Evolutionary conservation across 176 grass and related monocot genomes (phyloP).

Genomic region (Musa schizocarpa): DNA sequence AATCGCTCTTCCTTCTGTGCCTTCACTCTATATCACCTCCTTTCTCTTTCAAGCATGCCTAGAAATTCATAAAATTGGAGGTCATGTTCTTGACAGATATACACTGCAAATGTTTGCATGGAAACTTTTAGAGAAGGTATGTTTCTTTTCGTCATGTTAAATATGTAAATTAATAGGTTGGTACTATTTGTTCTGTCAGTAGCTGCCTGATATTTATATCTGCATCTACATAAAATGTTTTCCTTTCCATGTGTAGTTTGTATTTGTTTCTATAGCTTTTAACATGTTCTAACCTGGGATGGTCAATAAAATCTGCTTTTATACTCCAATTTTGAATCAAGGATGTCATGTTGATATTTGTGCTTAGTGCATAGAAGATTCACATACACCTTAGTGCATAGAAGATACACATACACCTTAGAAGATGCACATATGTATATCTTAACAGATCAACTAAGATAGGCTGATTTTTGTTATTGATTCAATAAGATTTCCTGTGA

Average conservation of each 20-base stretch:
- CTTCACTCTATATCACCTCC: slow-evolving; percentile 83
- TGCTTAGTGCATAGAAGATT: background rate
- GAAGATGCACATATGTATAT: no score
- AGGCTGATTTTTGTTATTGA: no score
- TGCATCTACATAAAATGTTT: no score
- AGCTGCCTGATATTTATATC: background rate
- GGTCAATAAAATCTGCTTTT: background rate
- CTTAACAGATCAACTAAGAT: no score
- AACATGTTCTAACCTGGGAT: background rate
- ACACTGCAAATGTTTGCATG: slow-evolving; percentile 85
- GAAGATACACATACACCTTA: no score
- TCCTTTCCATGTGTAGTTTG: no score
- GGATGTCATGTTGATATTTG: background rate
- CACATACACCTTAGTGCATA: background rate
- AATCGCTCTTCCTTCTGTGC: slow-evolving; percentile 94
- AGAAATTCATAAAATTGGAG: slow-evolving; percentile 94
- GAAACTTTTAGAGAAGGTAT: slow-evolving; percentile 79
- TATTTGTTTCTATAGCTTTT: no score
- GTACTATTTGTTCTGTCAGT: background rate
- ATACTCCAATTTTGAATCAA: background rate
- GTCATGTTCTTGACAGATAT: slow-evolving; percentile 79
- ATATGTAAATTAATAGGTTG: background rate
- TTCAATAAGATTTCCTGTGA: no score
- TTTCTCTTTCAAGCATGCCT: slow-evolving; percentile 94
- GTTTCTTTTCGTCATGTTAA: slow-evolving; percentile 6